Base-by-base conservation (phyloP, 345 rosid genomes). In the Clarkia xantiana region DNA sequence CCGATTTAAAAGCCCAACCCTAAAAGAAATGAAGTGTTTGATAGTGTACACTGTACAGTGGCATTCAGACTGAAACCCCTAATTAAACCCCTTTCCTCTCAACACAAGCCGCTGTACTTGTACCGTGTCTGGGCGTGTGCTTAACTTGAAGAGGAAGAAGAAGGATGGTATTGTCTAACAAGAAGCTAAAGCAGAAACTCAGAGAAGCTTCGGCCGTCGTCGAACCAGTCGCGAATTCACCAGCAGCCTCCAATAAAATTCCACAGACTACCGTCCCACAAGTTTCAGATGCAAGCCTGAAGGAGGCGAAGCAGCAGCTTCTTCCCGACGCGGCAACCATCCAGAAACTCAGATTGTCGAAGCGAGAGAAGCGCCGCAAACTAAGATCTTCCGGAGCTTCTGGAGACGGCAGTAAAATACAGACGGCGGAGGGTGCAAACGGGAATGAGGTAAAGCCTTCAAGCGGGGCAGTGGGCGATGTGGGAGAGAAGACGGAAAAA, bases 101-200 rank as follows among this genome's bases (percentile, higher is more conserved):
- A 18, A 12, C 42, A 17, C 22, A 6, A 18, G 16, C 51, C 48
- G 42, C 49, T 17, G 15, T 16, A 6, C 44, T 20, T 42, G 56
- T 12, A 13, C 42, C 34, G 40, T 41, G 40, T 41, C 22, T 42
- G 0, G 0, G 14, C 53, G 40, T 43, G n/a, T 1, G 25, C 38
- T 22, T 9, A 36, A 11, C 1, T 1, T 7, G 42, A 11, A 2
- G 45, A 36, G 1, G 17, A 53, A 18, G 47, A 83, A 36, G 1
- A 14, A 53, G n/a, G 47, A 83, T 90, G 97, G 95, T 86, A 54
- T 63, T 85, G 22, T 90, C 95, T 34, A 90, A 90, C 71, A 86
- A 81, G 76, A 90, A 90, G 75, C 81, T 90, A 39, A 90, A 90
- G 76, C 80, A 82, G 71, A 81, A 69, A 70, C 65, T 81, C n/a